Conservation (phyloP, 768 basidiomycete genomes). For the Russula griseocarnosa region DNA sequence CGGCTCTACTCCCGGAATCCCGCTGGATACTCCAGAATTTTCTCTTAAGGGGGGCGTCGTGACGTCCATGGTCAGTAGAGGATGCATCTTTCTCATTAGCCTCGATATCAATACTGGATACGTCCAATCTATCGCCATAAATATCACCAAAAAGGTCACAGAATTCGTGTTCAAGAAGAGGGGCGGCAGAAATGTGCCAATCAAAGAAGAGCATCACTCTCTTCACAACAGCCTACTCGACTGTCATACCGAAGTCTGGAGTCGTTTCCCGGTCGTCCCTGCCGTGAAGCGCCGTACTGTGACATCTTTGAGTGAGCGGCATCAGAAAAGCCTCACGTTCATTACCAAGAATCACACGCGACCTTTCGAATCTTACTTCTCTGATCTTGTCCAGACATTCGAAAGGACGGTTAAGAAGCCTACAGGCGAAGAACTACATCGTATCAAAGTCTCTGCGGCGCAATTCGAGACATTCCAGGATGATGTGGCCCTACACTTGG, state of each 20-base stretch:
- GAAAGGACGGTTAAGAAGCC: conserved; percentile 52
- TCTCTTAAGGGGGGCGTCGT: conserved; percentile 32
- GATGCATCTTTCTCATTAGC: conserved; percentile 42
- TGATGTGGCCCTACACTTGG: conserved; percentile 2
- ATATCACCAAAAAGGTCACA: conserved; percentile 53
- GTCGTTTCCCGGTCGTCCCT: conserved; percentile 18
- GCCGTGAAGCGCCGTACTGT: conserved; percentile 21
- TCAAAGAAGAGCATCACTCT: conserved; percentile 28
- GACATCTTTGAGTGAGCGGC: conserved; percentile 30
- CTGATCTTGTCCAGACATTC: conserved; percentile 43
- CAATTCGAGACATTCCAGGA: conserved; percentile 33
- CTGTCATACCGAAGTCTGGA: conserved; percentile 22
- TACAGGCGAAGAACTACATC: conserved; percentile 42
- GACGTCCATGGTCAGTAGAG: conserved; percentile 46
- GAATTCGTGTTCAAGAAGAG: conserved; percentile 55
- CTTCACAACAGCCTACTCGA: conserved; percentile 39
- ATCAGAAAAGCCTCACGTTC: conserved; percentile 41
- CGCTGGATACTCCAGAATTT: conserved; percentile 35
- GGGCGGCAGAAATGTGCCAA: conserved; percentile 30
- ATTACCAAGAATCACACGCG: conserved; percentile 39
- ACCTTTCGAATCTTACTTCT: conserved; percentile 43
- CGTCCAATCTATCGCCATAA: conserved; percentile 46
- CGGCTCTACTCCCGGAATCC: conserved; percentile 46
- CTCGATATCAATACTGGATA: conserved; percentile 36
- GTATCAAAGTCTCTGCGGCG: conserved; percentile 37